Conservation (phyloP, 1,284 basidiomycete species). For the Malassezia nana region DNA sequence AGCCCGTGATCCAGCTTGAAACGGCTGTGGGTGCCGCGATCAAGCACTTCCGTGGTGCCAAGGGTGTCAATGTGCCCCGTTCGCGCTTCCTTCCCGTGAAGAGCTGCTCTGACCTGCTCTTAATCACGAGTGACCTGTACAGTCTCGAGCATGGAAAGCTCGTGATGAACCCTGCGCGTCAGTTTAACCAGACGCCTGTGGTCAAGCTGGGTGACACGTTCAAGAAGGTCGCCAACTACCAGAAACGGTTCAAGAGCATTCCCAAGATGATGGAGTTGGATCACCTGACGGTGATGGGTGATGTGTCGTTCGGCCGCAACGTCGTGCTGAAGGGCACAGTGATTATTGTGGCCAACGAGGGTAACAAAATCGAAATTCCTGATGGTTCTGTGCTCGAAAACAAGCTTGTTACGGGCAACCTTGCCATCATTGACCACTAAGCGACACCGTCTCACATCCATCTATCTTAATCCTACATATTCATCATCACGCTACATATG, state of each 20-base stretch:
- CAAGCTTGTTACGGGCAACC: slow-evolving; percentile 52
- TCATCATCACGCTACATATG: background rate
- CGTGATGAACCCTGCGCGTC: slow-evolving; percentile 56
- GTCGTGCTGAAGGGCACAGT: slow-evolving; percentile 58
- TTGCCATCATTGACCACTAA: slow-evolving; percentile 49
- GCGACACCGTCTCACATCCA: background rate
- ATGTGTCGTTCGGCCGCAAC: slow-evolving; percentile 89
- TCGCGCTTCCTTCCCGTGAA: slow-evolving; percentile 92
- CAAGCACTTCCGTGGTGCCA: slow-evolving; percentile 83
- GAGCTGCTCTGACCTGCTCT: slow-evolving; percentile 58
- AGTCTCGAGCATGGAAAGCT: slow-evolving; percentile 87
- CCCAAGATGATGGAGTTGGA: slow-evolving; percentile 74
- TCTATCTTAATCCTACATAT: background rate
- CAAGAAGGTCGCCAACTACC: slow-evolving; percentile 85
- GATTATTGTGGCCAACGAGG: slow-evolving; percentile 73
- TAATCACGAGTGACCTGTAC: slow-evolving; percentile 97
- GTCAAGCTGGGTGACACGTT: slow-evolving; percentile 81
- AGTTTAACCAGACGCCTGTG: slow-evolving; percentile 78
- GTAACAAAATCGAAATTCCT: slow-evolving; percentile 86
- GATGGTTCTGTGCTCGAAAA: slow-evolving; percentile 92
- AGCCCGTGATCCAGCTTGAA: slow-evolving; percentile 81
- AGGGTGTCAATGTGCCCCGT: slow-evolving; percentile 95
- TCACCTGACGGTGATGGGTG: slow-evolving; percentile 90
- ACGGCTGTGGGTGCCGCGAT: slow-evolving; percentile 95
- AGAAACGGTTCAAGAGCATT: slow-evolving; percentile 94